Base-by-base conservation (phyloP, 2,329 filamentous ascomycete species). In the Dactylonectria estremocensis region DNA sequence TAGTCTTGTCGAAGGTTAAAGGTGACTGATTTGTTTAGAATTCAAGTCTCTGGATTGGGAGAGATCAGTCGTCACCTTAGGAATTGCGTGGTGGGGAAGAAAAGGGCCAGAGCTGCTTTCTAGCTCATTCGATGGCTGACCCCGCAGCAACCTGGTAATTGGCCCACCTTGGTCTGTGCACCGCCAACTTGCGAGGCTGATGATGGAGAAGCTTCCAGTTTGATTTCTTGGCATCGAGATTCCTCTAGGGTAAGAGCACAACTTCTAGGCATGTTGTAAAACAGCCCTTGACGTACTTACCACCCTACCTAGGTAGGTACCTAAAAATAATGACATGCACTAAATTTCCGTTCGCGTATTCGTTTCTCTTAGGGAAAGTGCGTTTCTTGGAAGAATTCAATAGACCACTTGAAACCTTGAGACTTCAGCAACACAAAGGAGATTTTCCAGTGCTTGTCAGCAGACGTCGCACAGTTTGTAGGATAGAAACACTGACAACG, bases 51-150 rank as follows among this genome's bases (percentile, higher is more conserved):
- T 46, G 50, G 43, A 66, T 67, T 69, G 66, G 56, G 70, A 72
- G 66, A 68, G 69, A 71, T 74, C 52, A 22, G 53, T 65, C 35
- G 69, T 71, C 67, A 58, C 68, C 73, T 66, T 58, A 69, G 74
- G 49, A 69, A 69, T 75, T 18, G 73, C 68, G 49, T 75, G 71
- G 74, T 77, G 77, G 77, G 76, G 78, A 75, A 72, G 69, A 75
- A 75, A 72, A 73, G 70, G 71, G 74, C 69, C 72, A 74, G 61
- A 74, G 73, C 72, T 75, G 74, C 77, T 76, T 83, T 83, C 81
- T 83, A 83, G 81, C 78, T 83, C 77, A 75, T 83, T 83, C 81
- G 82, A 83, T 81, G 78, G 75, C 59, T 61, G 71, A 74, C 76
- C 74, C 67, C 71, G 70, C 68, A 73, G 55, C 60, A 40, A 68